A percentile compares a stretch with the other conserved stretches of the same genome.
phyloP scores from a whole-genome alignment of 2,329 filamentous ascomycete species.

The Ophiocordyceps camponoti-floridani region DNA sequence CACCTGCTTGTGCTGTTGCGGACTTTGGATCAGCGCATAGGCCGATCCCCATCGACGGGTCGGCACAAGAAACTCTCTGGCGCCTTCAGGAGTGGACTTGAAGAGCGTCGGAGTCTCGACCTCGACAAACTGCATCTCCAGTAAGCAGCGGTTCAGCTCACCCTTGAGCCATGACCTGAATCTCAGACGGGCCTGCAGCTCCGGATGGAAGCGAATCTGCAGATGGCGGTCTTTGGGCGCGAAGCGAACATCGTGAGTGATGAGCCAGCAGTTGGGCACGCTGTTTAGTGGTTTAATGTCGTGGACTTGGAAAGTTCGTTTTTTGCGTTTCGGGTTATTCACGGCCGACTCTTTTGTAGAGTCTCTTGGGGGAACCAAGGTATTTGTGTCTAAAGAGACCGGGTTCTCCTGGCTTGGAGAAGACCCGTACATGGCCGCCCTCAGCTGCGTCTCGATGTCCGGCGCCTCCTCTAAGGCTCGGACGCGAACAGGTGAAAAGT shows the following conservation, averaged over 20 bases:
- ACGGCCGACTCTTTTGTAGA: no score
- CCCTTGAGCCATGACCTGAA: constrained; percentile 47
- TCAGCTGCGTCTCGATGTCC: not conserved
- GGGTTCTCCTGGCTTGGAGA: not conserved
- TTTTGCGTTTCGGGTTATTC: constrained; percentile 26
- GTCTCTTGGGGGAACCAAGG: no score
- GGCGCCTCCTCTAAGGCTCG: not conserved
- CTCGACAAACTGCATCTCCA: constrained; percentile 46
- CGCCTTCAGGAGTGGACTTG: constrained; percentile 94
- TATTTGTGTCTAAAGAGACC: no score
- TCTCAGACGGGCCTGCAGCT: constrained; percentile 47
- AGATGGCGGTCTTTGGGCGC: constrained; percentile 61
- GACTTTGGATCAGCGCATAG: constrained; percentile 88
- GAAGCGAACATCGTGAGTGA: constrained; percentile 58
- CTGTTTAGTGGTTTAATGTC: constrained; percentile 16
- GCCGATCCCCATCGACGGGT: constrained; percentile 58
- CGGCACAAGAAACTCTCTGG: constrained; percentile 84
- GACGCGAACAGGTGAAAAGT: constrained; percentile 34
- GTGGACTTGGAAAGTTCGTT: constrained; percentile 38
- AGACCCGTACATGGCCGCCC: not conserved
- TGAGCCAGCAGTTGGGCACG: constrained; percentile 46
- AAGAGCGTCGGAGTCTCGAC: constrained; percentile 89
- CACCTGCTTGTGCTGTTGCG: constrained; percentile 97
- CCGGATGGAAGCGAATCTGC: constrained; percentile 59
- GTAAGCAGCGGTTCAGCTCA: constrained; percentile 34